Percentiles rank a stretch among this genome's conserved stretches.
Conservation (phyloP, 768 basidiomycete genomes). For the Boletus eberwhitei region DNA sequence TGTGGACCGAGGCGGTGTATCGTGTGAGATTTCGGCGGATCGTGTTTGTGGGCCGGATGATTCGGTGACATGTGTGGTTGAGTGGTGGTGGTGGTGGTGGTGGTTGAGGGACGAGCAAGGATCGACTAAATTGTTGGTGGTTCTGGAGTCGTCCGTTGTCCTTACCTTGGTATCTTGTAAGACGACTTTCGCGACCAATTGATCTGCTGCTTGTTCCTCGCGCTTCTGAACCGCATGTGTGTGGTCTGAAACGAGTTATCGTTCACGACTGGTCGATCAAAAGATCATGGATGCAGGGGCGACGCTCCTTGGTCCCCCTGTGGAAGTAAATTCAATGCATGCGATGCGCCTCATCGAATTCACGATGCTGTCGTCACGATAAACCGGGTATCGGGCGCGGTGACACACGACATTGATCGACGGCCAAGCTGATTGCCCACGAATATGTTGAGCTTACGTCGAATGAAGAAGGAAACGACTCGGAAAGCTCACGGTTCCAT, state of each 20-base stretch:
- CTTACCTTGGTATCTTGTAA: conserved; percentile 6
- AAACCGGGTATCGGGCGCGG: too few relatives aligned
- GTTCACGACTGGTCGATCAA: not conserved
- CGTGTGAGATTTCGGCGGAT: conserved; percentile 13
- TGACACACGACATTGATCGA: too few relatives aligned
- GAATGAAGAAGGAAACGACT: too few relatives aligned
- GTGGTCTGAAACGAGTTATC: not conserved
- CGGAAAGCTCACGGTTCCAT: too few relatives aligned
- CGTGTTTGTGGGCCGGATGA: conserved; percentile 13
- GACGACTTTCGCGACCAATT: conserved; percentile 7
- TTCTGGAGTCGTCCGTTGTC: not conserved
- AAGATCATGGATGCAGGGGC: not conserved
- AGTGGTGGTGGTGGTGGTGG: not conserved
- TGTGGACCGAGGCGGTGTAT: conserved; percentile 17
- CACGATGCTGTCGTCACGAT: too few relatives aligned
- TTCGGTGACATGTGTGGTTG: conserved; percentile 2
- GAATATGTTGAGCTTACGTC: too few relatives aligned
- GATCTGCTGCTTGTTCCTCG: conserved; percentile 1
- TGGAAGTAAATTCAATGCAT: not conserved
- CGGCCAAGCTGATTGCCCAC: too few relatives aligned
- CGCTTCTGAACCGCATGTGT: not conserved
- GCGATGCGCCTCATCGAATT: not conserved
- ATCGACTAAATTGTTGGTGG: conserved; percentile 6
- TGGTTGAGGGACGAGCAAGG: conserved; percentile 7
- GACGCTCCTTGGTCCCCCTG: not conserved